A percentile compares a stretch with the other conserved stretches of the same genome.
phyloP scores from a whole-genome alignment of 768 basidiomycete species.

The Candolleomyces eurysporus region DNA sequence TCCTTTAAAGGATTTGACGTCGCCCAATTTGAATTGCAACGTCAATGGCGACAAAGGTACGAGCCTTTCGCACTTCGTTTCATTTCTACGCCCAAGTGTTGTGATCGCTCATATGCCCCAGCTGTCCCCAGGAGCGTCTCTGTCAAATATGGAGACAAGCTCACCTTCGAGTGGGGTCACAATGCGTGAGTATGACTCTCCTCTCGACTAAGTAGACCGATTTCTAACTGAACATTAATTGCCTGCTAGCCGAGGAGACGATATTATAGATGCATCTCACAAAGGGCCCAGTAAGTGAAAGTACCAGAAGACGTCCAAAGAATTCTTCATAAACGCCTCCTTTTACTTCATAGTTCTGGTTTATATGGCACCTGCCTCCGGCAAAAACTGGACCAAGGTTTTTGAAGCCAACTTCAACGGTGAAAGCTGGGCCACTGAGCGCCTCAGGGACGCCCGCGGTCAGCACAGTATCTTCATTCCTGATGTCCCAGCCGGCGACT shows the following conservation, averaged over 20 bases:
- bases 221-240: background rate
- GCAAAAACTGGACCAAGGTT: conserved; percentile 32
- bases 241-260: conserved; percentile 28
- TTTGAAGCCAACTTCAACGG: conserved; percentile 25
- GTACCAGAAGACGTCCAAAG: background rate
- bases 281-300: conserved; percentile 27
- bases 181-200: conserved; percentile 17
- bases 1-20: conserved; percentile 34
- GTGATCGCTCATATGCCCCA: background rate
- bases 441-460: conserved; percentile 26
- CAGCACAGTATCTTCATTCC: conserved; percentile 32
- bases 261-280: conserved; percentile 36
- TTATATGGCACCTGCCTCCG: conserved; percentile 29
- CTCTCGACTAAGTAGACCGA: too few species aligned
- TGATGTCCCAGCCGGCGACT: conserved; percentile 31
- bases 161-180: conserved; percentile 37
- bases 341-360: conserved; percentile 23
- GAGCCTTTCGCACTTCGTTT: background rate
- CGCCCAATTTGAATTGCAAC: conserved; percentile 29
- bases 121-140: conserved; percentile 26
- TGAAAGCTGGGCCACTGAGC: conserved; percentile 29
- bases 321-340: background rate
- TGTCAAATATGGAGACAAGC: conserved; percentile 28
- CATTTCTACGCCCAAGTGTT: background rate
- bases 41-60: conserved; percentile 26